Conservation (phyloP, 306 rosid genomes). For the Begonia loranthoides region DNA sequence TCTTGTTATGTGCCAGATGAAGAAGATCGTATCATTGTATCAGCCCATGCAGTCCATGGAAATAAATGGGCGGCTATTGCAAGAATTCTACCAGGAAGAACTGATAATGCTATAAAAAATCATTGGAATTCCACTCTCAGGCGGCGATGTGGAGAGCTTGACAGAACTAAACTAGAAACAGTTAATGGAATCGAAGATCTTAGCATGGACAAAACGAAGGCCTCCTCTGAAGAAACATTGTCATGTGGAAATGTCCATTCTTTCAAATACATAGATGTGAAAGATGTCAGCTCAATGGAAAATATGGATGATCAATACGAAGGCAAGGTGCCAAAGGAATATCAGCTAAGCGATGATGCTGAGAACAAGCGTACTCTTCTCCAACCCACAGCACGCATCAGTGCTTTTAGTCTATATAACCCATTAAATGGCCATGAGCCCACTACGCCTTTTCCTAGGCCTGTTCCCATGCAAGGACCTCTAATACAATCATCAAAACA, state of each 20-base stretch:
- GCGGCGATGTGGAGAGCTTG: slow-evolving; percentile 48
- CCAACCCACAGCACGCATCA: slow-evolving; percentile 59
- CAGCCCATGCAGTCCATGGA: slow-evolving; percentile 81
- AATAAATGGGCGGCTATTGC: slow-evolving; percentile 93
- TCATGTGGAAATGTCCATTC: slow-evolving; percentile 77
- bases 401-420: slow-evolving; percentile 66
- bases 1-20: slow-evolving; percentile 42
- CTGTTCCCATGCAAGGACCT: slow-evolving; percentile 24
- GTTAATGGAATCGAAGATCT: slow-evolving; percentile 35
- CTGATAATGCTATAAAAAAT: slow-evolving; percentile 82
- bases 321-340: slow-evolving; percentile 29
- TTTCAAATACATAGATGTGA: slow-evolving; percentile 54
- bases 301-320: slow-evolving; percentile 33
- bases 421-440: slow-evolving; percentile 35
- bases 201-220: slow-evolving; percentile 70
- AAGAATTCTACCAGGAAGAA: slow-evolving; percentile 70
- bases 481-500: slow-evolving; percentile 38
- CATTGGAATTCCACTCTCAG: slow-evolving; percentile 90
- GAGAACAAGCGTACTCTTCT: slow-evolving; percentile 50
- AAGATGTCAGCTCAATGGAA: slow-evolving; percentile 50
- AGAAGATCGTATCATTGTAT: slow-evolving; percentile 75
- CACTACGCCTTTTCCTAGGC: slow-evolving; percentile 24
- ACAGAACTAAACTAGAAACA: slow-evolving; percentile 40
- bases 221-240: slow-evolving; percentile 79
- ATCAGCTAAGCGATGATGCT: slow-evolving; percentile 27